Conservation (phyloP, 2,329 filamentous ascomycete genomes). For the Neopestalotiopsis sp. region DNA sequence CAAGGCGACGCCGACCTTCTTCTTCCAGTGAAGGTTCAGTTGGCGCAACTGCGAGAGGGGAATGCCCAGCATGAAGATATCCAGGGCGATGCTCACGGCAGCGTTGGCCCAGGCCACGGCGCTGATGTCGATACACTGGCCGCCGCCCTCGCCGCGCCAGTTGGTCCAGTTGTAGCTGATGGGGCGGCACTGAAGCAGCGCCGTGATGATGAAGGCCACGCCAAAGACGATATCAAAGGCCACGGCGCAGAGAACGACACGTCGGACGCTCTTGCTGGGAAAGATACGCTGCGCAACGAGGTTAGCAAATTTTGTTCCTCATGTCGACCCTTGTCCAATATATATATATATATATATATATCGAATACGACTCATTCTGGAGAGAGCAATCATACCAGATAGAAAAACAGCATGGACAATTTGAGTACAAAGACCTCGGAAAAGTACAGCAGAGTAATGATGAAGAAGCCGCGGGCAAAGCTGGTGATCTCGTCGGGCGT, state of each 20-base stretch:
- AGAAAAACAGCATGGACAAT: slow-evolving; percentile 45
- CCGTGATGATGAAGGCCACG: slow-evolving; percentile 30
- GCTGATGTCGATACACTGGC: slow-evolving; percentile 36
- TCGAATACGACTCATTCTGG: background rate
- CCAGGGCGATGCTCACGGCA: slow-evolving; percentile 46
- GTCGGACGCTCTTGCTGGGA: slow-evolving; percentile 28
- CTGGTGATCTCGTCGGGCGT: slow-evolving; percentile 31
- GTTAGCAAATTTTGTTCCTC: background rate
- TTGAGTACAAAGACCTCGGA: slow-evolving; percentile 39
- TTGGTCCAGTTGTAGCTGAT: slow-evolving; percentile 43
- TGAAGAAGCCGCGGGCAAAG: slow-evolving; percentile 31
- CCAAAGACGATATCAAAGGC: slow-evolving; percentile 33
- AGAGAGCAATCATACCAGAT: slow-evolving; percentile 25
- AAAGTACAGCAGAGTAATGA: slow-evolving; percentile 27
- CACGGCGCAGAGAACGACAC: slow-evolving; percentile 24
- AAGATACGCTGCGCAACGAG: slow-evolving; percentile 37
- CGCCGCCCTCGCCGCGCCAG: slow-evolving; percentile 41
- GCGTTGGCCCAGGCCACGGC: slow-evolving; percentile 44
- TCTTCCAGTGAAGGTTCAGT: slow-evolving; percentile 50
- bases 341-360: background rate
- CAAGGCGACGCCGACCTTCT: slow-evolving; percentile 50
- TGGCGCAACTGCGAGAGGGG: slow-evolving; percentile 48
- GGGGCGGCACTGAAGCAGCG: slow-evolving; percentile 40
- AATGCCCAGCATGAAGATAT: slow-evolving; percentile 47
- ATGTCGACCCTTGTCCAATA: background rate